Conservation (phyloP, 2,329 filamentous ascomycete species). For the Fusarium dlaminii region DNA sequence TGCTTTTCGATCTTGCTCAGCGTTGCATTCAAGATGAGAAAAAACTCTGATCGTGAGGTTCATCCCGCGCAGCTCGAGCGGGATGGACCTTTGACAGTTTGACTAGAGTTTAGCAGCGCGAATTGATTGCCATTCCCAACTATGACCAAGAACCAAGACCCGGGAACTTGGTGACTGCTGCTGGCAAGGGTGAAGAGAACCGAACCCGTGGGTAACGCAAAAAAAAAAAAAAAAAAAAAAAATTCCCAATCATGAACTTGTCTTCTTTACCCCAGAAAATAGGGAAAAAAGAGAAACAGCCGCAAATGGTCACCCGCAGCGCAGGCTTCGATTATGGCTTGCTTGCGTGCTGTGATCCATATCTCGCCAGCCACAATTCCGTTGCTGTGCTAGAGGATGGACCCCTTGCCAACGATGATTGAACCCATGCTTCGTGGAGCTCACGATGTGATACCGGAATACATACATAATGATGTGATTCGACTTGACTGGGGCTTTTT, state of each 20-base stretch:
- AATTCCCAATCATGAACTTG: conserved; percentile 5
- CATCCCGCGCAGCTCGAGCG: background rate
- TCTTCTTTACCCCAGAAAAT: conserved; percentile 39
- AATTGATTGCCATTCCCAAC: conserved; percentile 3
- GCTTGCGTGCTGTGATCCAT: conserved; percentile 26
- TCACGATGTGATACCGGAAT: background rate
- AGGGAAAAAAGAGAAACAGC: background rate
- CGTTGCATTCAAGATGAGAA: conserved; percentile 2
- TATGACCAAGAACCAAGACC: conserved; percentile 9
- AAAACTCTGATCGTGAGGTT: conserved; percentile 4
- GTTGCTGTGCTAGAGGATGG: conserved; percentile 11
- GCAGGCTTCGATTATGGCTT: conserved; percentile 20
- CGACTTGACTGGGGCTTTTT: conserved; percentile 19
- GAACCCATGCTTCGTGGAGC: conserved; percentile 25
- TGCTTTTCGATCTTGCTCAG: conserved; percentile 14
- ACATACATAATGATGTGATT: conserved; percentile 11
- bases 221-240: conserved; percentile 38
- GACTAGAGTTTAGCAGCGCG: background rate
- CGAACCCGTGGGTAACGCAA: conserved; percentile 4
- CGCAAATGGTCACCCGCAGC: conserved; percentile 20
- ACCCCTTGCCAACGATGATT: conserved; percentile 20
- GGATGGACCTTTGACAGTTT: background rate
- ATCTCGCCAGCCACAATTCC: conserved; percentile 40
- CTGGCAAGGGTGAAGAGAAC: conserved; percentile 17
- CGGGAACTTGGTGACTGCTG: conserved; percentile 29